Evolutionary conservation across 2,329 filamentous ascomycete genomes (phyloP), one percentile per base, ranked within the genome.

Genomic region (Nemania serpens): DNA sequence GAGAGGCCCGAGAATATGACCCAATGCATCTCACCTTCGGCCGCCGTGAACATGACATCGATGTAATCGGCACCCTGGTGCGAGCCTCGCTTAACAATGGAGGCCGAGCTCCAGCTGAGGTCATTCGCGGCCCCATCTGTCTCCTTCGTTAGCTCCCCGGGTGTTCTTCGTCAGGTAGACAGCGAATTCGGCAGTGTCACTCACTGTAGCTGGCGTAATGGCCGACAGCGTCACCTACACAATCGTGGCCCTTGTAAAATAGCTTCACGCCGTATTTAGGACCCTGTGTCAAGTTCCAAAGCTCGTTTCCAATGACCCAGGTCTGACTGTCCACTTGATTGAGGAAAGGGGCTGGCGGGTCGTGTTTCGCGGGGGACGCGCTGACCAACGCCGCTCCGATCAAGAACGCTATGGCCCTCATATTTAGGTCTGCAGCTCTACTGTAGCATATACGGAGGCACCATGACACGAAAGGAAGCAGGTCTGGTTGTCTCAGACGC

Each of bases 1-100:
- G 77, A 71, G 1, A 82, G 76, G 15, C 77, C 75, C 2, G 78
- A 74, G 62, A 78, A 77, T 58, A 84, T 79, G 11, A 84, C 78
- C 80, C 81, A 84, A 62, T 84, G 81, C 58, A 83, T 76, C 55
- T 82, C 80, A 6, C 79, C 80, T 65, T 81, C 79, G 1, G 60
- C 68, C 0, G 81, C 77, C 2, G 72, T 76, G 68, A 83, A 83
- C 29, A 74, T 73, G 54, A 84, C 73, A 62, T 84, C 81, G 62
- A 82, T 76, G 69, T 76, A 82, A 48, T 79, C 71, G 15, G 63
- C 68, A 2, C 74, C 77, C 10, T 77, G 69, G 55, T 71, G 55
- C 1, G 53, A 61, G 42, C 69, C 70, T 34, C 61, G 49, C 1
- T 76, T 74, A 41, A 74, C 73, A 33, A 84, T 77, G 0, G 70